phyloP scores from a whole-genome alignment of 352 stramenopile genomes.

The Thraustochytrium sp. region DNA sequence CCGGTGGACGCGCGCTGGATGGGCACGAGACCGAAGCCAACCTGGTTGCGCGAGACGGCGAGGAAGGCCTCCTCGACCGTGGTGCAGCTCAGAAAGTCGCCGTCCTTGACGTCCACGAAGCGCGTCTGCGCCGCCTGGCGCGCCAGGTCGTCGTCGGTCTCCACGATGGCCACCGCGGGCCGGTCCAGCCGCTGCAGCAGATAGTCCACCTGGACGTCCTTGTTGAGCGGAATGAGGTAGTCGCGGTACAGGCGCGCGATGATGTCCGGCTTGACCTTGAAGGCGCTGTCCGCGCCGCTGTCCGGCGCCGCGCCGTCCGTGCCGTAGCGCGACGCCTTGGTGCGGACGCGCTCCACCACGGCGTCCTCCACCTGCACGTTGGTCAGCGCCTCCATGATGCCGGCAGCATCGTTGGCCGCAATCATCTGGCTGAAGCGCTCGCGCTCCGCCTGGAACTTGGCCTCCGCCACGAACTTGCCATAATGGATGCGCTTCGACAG shows the following conservation, averaged over 20 bases:
- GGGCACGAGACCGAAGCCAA: slow-evolving; percentile 71
- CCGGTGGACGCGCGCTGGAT: slow-evolving; percentile 72
- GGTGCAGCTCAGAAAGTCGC: slow-evolving; percentile 59
- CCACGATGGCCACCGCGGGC: slow-evolving; percentile 64
- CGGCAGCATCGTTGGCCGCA: slow-evolving; percentile 77
- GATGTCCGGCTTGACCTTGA: slow-evolving; percentile 89
- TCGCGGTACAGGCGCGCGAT: slow-evolving; percentile 94
- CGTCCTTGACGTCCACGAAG: slow-evolving; percentile 10
- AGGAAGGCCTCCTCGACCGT: slow-evolving; percentile 69
- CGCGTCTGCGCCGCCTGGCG: slow-evolving; percentile 55
- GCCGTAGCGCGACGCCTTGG: slow-evolving; percentile 94
- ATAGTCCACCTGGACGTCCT: slow-evolving; percentile 93
- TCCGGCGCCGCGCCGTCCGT: slow-evolving; percentile 57
- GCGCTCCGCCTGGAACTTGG: slow-evolving; percentile 84
- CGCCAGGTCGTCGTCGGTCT: slow-evolving; percentile 58
- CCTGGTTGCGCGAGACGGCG: slow-evolving; percentile 68
- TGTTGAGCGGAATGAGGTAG: slow-evolving; percentile 97
- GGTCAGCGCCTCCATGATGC: slow-evolving; percentile 91
- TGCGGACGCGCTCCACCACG: slow-evolving; percentile 76
- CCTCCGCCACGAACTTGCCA: slow-evolving; percentile 82
- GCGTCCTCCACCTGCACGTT: slow-evolving; percentile 83
- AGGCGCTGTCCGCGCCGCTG: slow-evolving; percentile 51
- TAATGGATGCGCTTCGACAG: slow-evolving; percentile 95
- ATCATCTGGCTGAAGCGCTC: slow-evolving; percentile 86
- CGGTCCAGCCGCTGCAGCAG: slow-evolving; percentile 71